phyloP scores from a whole-genome alignment of 768 basidiomycete species.

The Lentinula raphanica region DNA sequence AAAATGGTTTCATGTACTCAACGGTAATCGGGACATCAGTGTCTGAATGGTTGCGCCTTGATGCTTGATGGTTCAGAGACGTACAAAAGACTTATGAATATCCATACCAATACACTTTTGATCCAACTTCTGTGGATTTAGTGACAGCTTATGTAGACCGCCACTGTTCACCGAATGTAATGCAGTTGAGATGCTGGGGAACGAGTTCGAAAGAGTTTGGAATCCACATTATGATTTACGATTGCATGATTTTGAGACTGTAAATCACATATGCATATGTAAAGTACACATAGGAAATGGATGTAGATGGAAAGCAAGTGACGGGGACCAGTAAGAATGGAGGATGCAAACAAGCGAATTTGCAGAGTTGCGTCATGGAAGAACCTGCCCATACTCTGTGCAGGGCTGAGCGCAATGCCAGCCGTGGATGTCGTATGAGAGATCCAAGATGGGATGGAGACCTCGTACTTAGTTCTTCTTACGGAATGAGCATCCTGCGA shows the following conservation, averaged over 20 bases:
- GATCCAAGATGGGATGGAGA: neutral
- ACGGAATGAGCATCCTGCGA: slow-evolving; percentile 91
- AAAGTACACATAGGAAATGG: slow-evolving; percentile 4
- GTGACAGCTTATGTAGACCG: too few relatives aligned
- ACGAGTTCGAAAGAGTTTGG: neutral
- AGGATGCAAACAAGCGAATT: neutral
- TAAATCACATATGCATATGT: slow-evolving; percentile 7
- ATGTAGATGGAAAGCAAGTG: slow-evolving; percentile 1
- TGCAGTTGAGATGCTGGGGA: too few relatives aligned
- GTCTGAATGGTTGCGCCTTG: too few relatives aligned
- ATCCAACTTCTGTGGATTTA: too few relatives aligned
- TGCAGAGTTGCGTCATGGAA: neutral
- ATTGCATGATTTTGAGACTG: neutral
- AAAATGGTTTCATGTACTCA: too few relatives aligned
- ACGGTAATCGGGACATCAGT: too few relatives aligned
- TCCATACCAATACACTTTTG: too few relatives aligned
- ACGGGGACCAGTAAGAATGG: neutral
- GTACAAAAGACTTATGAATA: too few relatives aligned
- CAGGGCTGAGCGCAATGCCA: neutral
- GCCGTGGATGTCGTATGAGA: neutral
- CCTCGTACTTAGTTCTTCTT: slow-evolving; percentile 69
- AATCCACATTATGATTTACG: neutral
- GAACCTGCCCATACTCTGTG: neutral
- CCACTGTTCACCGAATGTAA: too few relatives aligned
- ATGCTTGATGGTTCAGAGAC: too few relatives aligned